phyloP scores from a whole-genome alignment of 768 basidiomycete species.

The Psilocybe cubensis region DNA sequence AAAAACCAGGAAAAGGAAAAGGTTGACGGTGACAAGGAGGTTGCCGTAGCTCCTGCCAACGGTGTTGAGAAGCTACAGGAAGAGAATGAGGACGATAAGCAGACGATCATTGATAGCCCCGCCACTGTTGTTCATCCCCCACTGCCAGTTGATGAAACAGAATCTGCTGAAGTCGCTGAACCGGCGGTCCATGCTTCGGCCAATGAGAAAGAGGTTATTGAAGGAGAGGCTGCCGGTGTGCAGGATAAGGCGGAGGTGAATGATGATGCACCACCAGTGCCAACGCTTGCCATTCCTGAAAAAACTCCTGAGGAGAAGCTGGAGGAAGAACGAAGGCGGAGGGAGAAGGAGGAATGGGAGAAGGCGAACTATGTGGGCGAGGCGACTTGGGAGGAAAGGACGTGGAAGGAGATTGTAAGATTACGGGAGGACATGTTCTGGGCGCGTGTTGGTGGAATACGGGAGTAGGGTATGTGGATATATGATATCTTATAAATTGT shows the following conservation, averaged over 20 bases:
- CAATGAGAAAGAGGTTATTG: neutral
- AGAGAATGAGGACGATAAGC: slow-evolving; percentile 1
- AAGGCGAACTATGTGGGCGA: slow-evolving; percentile 59
- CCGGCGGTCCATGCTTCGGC: neutral
- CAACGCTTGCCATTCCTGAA: neutral
- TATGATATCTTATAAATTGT: too few species aligned
- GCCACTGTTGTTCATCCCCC: neutral
- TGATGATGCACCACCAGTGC: neutral
- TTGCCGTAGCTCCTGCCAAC: neutral
- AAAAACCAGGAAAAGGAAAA: neutral
- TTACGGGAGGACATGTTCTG: slow-evolving; percentile 87
- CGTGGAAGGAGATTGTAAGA: slow-evolving; percentile 78
- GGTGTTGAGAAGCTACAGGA: slow-evolving; percentile 19
- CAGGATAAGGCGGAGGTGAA: neutral
- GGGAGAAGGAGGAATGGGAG: slow-evolving; percentile 17
- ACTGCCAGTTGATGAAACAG: slow-evolving; percentile 10
- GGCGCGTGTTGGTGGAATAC: slow-evolving; percentile 70
- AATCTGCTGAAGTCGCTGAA: neutral
- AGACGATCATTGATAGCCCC: neutral
- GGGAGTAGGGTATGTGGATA: slow-evolving; percentile 22
- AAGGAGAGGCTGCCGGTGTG: neutral
- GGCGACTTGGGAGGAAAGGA: slow-evolving; percentile 82
- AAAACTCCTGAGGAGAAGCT: neutral
- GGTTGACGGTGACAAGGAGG: neutral
- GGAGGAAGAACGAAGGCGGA: slow-evolving; percentile 9